These are phyloP conservation scores for Pyrenophora graminea DNA, from an alignment of 2,329 filamentous ascomycete species.

Conservation along the genomic window DNA sequence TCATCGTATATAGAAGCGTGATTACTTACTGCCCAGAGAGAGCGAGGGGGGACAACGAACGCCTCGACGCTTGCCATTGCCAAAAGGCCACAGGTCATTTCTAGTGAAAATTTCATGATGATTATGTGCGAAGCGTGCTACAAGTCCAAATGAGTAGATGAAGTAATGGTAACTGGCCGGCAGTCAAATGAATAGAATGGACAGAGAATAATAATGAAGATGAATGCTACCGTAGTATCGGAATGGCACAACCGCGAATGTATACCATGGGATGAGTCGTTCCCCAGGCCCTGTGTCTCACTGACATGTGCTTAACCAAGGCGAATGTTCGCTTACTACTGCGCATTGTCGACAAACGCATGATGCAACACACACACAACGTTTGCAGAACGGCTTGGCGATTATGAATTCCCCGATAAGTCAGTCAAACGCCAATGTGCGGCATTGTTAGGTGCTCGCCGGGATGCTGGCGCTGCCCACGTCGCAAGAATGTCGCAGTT, in stretches of 20 bases:
- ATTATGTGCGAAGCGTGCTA: neutral
- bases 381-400: constrained; percentile 8
- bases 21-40: constrained; percentile 28
- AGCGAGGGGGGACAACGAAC: constrained; percentile 22
- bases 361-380: constrained; percentile 25
- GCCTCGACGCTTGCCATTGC: constrained; percentile 28
- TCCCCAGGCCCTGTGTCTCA: neutral
- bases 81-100: constrained; percentile 24
- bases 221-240: neutral
- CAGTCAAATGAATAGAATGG: constrained; percentile 14
- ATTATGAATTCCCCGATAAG: constrained; percentile 1
- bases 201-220: neutral
- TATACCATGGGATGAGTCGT: neutral
- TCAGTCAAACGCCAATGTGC: constrained; percentile 17
- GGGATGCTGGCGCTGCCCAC: constrained; percentile 14
- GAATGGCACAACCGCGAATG: neutral
- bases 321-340: constrained; percentile 1
- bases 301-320: constrained; percentile 13
- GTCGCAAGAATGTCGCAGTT: constrained; percentile 21
- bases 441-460: constrained; percentile 7
- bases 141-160: neutral
- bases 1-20: neutral
- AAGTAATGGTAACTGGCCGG: constrained; percentile 18
- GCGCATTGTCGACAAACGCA: constrained; percentile 13
- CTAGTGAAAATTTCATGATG: constrained; percentile 33